phyloP scores from a whole-genome alignment of 192 early-diverging fungal genomes.

The Globomyces pollinis-pini region DNA sequence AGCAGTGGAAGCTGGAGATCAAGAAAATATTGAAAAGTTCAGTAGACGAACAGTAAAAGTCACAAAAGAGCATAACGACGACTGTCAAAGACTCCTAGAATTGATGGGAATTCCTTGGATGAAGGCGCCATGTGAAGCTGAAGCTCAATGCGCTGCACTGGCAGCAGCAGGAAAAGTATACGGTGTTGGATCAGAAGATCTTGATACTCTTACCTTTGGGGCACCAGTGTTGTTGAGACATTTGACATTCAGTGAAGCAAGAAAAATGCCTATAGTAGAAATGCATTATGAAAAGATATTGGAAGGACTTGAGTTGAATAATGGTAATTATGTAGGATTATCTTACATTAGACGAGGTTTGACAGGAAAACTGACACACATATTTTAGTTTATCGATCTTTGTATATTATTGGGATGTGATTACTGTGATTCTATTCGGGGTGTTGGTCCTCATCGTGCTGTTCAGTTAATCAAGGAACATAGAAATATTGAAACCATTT shows the following conservation, averaged over 20 bases:
- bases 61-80: conserved; percentile 86
- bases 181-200: conserved; percentile 94
- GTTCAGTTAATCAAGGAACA: conserved; percentile 79
- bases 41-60: conserved; percentile 82
- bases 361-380: conserved; percentile 30
- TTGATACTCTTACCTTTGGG: conserved; percentile 96
- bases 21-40: conserved; percentile 79
- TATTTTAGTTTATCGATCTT: conserved; percentile 97
- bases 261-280: conserved; percentile 87
- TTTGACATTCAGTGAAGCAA: conserved; percentile 82
- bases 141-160: conserved; percentile 93
- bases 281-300: conserved; percentile 75
- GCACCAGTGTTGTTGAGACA: conserved; percentile 84
- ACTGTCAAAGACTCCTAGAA: conserved; percentile 78
- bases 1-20: conserved; percentile 45
- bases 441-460: conserved; percentile 83
- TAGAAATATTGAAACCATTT: conserved; percentile 68
- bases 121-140: conserved; percentile 94
- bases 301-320: conserved; percentile 65
- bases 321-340: too few species aligned
- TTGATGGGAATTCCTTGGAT: conserved; percentile 89
- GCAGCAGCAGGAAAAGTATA: conserved; percentile 85
- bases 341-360: conserved; percentile 15
- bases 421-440: conserved; percentile 91
- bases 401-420: conserved; percentile 97